These are phyloP conservation scores for Austroboletus sp. DNA, from an alignment of 1,284 basidiomycete species.

Conservation along the genomic window DNA sequence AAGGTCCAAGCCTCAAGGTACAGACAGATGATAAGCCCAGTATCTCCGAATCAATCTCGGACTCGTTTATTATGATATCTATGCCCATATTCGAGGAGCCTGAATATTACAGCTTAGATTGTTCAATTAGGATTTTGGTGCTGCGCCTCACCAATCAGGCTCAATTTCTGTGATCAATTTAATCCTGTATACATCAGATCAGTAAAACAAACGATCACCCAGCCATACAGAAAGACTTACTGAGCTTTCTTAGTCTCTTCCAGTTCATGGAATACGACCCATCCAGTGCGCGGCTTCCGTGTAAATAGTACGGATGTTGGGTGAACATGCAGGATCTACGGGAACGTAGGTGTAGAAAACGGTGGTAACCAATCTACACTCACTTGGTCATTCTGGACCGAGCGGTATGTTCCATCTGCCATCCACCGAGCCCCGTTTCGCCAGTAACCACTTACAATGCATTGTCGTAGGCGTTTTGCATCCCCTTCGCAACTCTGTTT, in stretches of 20 bases:
- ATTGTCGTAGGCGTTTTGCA: slow-evolving; percentile 68
- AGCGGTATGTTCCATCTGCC: slow-evolving; percentile 84
- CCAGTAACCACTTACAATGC: slow-evolving; percentile 90
- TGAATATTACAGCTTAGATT: slow-evolving; percentile 15
- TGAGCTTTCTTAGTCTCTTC: slow-evolving; percentile 90
- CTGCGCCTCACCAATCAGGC: slow-evolving; percentile 45
- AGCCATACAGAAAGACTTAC: slow-evolving; percentile 39
- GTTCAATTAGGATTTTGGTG: background rate
- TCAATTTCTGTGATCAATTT: slow-evolving; percentile 54
- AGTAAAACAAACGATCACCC: background rate
- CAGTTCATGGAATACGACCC: slow-evolving; percentile 94
- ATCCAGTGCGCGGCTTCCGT: slow-evolving; percentile 79
- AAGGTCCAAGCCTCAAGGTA: too few species aligned
- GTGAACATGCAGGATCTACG: slow-evolving; percentile 79
- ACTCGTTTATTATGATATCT: slow-evolving; percentile 36
- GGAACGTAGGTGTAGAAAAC: slow-evolving; percentile 2
- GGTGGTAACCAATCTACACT: slow-evolving; percentile 23
- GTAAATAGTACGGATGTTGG: slow-evolving; percentile 94
- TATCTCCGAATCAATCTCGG: slow-evolving; percentile 2
- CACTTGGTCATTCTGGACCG: slow-evolving; percentile 75
- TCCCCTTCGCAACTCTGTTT: slow-evolving; percentile 81
- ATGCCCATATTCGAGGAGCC: slow-evolving; percentile 48
- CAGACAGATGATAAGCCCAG: background rate
- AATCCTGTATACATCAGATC: slow-evolving; percentile 35
- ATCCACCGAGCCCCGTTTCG: slow-evolving; percentile 86